Percentiles rank a stretch among this genome's conserved stretches.
phyloP scores from a whole-genome alignment of 176 grass and related monocot genomes.

The Musa itinerans region DNA sequence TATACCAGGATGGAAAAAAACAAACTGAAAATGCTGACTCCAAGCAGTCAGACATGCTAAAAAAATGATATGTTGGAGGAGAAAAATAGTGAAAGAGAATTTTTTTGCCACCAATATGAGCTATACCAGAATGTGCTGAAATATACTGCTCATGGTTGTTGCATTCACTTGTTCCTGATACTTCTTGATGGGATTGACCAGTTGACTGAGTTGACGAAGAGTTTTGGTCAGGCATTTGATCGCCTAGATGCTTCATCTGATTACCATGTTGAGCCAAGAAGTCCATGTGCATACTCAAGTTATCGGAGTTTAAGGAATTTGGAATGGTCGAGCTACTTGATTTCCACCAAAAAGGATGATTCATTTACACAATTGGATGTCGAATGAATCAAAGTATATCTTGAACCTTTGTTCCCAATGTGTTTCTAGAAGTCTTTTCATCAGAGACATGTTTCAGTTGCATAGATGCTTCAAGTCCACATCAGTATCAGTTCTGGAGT shows the following conservation, averaged over 20 bases:
- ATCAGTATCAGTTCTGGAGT: neutral
- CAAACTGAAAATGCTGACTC: neutral
- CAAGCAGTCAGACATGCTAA: neutral
- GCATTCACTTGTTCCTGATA: conserved; percentile 68
- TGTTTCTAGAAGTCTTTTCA: neutral
- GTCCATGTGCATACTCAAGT: neutral
- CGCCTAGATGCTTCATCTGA: neutral
- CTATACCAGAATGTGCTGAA: conserved; percentile 37
- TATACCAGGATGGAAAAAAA: neutral
- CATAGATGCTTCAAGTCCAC: neutral
- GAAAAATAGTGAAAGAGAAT: too few species aligned
- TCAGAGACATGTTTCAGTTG: neutral
- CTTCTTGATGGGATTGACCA: conserved; percentile 44
- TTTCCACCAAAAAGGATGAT: neutral
- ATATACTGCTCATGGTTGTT: conserved; percentile 44
- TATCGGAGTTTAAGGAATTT: neutral
- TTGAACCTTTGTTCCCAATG: neutral
- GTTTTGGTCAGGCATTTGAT: conserved; percentile 7
- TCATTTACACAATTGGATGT: neutral
- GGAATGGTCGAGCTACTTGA: neutral
- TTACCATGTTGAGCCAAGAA: conserved; percentile 8
- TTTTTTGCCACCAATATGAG: too few species aligned
- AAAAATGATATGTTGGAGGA: neutral
- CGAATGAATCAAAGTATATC: neutral
- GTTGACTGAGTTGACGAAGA: conserved; percentile 18